These are phyloP conservation scores for Solanum chilense DNA, from an alignment of 257 asterid species.

Conservation along the genomic window DNA sequence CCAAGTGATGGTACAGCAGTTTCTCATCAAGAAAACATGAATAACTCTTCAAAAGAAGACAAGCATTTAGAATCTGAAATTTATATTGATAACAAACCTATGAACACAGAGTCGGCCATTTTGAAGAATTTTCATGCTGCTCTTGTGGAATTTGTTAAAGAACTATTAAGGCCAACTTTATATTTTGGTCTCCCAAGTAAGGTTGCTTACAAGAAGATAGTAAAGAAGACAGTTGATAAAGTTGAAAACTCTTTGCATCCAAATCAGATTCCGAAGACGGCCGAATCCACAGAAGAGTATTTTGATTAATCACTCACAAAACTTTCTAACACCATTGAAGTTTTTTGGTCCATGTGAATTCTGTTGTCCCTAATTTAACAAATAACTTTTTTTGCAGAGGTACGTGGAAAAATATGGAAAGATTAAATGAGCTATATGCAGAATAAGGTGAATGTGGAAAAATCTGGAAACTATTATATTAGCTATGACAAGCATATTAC, in stretches of 20 bases:
- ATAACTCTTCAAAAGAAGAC: conserved; percentile 23
- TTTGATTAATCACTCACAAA: conserved; percentile 44
- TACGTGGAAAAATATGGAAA: conserved; percentile 58
- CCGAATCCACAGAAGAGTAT: conserved; percentile 41
- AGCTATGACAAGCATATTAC: neutral
- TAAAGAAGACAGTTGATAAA: conserved; percentile 62
- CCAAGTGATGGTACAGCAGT: neutral
- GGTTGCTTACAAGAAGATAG: conserved; percentile 69
- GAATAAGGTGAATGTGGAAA: neutral
- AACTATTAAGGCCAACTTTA: conserved; percentile 73
- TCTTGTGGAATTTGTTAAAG: conserved; percentile 67
- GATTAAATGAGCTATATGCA: conserved; percentile 2
- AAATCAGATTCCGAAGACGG: conserved; percentile 54
- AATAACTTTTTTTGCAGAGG: conserved; percentile 53
- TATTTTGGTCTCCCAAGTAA: conserved; percentile 52
- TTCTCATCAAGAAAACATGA: neutral
- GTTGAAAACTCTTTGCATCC: conserved; percentile 50
- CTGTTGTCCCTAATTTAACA: neutral
- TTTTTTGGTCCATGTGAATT: neutral
- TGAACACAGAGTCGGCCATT: conserved; percentile 29
- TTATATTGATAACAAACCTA: conserved; percentile 16
- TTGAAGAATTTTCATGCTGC: conserved; percentile 43
- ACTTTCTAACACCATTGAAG: conserved; percentile 46
- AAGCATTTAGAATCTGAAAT: conserved; percentile 26
- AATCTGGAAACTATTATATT: neutral